phyloP scores from a whole-genome alignment of 1,284 basidiomycete species.

The Ceratobasidium papillatum region DNA sequence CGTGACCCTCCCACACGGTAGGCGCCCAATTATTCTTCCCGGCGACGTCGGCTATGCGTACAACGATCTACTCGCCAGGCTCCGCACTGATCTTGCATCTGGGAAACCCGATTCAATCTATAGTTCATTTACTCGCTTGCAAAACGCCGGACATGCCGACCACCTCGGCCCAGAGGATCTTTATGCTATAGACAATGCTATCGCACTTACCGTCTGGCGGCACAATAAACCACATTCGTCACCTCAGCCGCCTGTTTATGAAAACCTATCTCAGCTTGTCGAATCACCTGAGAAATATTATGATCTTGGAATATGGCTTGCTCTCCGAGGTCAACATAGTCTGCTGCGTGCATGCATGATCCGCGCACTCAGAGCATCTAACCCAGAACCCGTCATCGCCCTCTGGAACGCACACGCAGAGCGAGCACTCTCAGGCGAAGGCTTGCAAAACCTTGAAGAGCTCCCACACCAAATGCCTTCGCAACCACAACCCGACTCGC shows the following conservation, averaged over 20 bases:
- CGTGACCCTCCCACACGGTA: not conserved
- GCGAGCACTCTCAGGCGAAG: slow-evolving; percentile 13
- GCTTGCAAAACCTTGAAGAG: not conserved
- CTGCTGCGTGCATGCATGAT: slow-evolving; percentile 24
- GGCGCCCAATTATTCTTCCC: slow-evolving; percentile 14
- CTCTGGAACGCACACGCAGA: not conserved
- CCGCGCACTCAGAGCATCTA: not conserved
- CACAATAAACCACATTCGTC: not conserved
- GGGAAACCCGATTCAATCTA: not conserved
- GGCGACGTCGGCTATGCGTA: slow-evolving; percentile 4
- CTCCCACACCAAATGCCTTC: not conserved
- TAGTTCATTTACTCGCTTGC: not conserved
- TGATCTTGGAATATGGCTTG: slow-evolving; percentile 17
- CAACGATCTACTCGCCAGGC: slow-evolving; percentile 15
- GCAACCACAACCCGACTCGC: not conserved
- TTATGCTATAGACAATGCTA: not conserved
- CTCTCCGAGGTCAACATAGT: slow-evolving; percentile 5
- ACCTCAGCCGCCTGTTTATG: not conserved
- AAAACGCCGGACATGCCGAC: slow-evolving; percentile 21
- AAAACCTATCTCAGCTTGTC: not conserved
- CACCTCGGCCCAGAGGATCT: not conserved
- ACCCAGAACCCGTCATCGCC: slow-evolving; percentile 7
- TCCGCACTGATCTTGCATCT: not conserved
- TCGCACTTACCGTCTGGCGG: not conserved
- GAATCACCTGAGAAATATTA: not conserved